Evolutionary conservation across 192 early-diverging fungal genomes (phyloP), one percentile per base, ranked within the genome.

Genomic region (Haplosporangium gracile): DNA sequence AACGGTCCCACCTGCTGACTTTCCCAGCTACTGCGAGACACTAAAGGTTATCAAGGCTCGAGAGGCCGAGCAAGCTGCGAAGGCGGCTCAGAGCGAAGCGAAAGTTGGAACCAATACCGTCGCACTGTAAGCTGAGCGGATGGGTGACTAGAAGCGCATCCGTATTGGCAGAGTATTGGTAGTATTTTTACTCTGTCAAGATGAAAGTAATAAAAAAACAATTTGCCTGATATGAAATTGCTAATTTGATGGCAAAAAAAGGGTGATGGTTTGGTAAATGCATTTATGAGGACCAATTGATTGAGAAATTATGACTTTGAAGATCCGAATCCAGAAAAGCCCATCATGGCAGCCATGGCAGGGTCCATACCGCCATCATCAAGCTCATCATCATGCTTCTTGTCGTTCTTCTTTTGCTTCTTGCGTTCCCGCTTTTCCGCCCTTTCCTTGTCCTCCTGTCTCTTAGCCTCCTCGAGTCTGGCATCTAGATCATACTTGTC

Each of bases 291-390:
- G 38, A 18, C 24, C 32, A 7, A 40, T n/a, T 29, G 18, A 38
- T 49, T 20, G 24, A 40, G 24, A 10, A 32, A 16, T 29, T 47
- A 79, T 34, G 78, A 86, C 73, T 93, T 93, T 40, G 91, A 89
- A 39, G 91, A 88, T n/a, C 92, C 91, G 77, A 93, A 93, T 2
- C 92, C 92, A 36, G 82, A 71, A 70, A 93, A 91, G 18, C 96
- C 97, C 94, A 98, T 97, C 89, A 96, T 88, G 51, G 90, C 91
- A 20, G 93, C 92, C 88, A 98, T 94, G 9, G 93, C 94, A 4
- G 89, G 81, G 70, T 94, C 93, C 26, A 90, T 91, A 18, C 88
- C 90, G 5, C 74, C 77, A 29, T 88, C 80, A 7, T 45, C 84
- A 40, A 51, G 39, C 0, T 29, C 29, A 42, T 75, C 78, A 29